These are phyloP conservation scores for Hypholoma fasciculare DNA, from an alignment of 768 basidiomycete genomes.

Conservation along the genomic window DNA sequence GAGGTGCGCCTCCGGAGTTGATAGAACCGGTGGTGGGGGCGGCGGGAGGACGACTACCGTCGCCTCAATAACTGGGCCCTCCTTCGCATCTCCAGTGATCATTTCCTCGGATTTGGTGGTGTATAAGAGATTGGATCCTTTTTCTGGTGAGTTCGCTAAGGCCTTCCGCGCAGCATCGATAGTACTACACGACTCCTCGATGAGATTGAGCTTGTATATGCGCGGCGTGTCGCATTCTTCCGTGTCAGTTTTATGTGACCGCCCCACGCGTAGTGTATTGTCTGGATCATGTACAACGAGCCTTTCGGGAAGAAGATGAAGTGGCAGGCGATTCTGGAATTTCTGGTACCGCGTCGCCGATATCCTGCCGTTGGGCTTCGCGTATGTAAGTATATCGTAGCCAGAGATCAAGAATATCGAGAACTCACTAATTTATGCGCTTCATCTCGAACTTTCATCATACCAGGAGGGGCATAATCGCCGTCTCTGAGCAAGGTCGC, in stretches of 20 bases:
- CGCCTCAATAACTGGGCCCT: not conserved
- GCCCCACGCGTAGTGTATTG: slow-evolving; percentile 6
- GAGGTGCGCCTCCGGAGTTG: slow-evolving; percentile 46
- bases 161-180: too few relatives aligned
- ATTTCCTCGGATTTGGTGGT: not conserved
- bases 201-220: slow-evolving; percentile 8
- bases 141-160: too few relatives aligned
- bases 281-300: slow-evolving; percentile 26
- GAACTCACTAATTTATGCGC: not conserved
- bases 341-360: too few relatives aligned
- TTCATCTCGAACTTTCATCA: not conserved
- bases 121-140: too few relatives aligned
- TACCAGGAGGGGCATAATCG: not conserved
- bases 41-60: slow-evolving; percentile 11
- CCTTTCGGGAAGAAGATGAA: slow-evolving; percentile 19
- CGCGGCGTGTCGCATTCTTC: slow-evolving; percentile 5
- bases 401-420: not conserved
- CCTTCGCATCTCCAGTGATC: slow-evolving; percentile 4
- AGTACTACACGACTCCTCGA: not conserved
- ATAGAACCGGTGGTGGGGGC: slow-evolving; percentile 27
- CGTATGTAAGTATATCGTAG: not conserved
- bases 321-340: slow-evolving; percentile 10
- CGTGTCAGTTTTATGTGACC: not conserved
- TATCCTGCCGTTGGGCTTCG: not conserved
- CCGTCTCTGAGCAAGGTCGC: slow-evolving; percentile 17